These are phyloP conservation scores for Hemileccinum impolitum DNA, from an alignment of 768 basidiomycete species.

Conservation along the genomic window DNA sequence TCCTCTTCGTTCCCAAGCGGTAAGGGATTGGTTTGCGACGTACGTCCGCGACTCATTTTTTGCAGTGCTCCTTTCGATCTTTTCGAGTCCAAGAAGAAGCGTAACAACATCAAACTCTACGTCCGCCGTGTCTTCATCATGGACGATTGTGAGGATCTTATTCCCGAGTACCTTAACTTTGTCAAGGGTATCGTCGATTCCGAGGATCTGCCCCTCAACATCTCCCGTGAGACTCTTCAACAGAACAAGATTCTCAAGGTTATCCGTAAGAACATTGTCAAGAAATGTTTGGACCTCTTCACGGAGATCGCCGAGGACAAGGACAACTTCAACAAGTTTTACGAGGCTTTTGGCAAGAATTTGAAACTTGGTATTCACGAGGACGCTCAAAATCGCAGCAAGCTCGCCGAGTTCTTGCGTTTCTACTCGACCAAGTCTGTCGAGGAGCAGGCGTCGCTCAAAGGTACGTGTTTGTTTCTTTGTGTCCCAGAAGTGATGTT, in stretches of 20 bases:
- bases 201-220: conserved; percentile 99
- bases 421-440: conserved; percentile 94
- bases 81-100: conserved; percentile 99
- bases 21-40: conserved; percentile 33
- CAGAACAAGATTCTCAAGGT: conserved; percentile 99
- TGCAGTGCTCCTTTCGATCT: conserved; percentile 94
- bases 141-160: conserved; percentile 99
- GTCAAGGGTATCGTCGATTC: conserved; percentile 99
- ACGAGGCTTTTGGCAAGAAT: conserved; percentile 99
- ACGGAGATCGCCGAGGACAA: conserved; percentile 98
- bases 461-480: conserved; percentile 52
- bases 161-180: conserved; percentile 99
- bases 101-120: conserved; percentile 99
- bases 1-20: conserved; percentile 97
- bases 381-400: conserved; percentile 97
- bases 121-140: conserved; percentile 99
- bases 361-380: conserved; percentile 99
- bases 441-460: conserved; percentile 91
- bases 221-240: conserved; percentile 99
- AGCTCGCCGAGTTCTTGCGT: conserved; percentile 98
- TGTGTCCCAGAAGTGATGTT: not conserved
- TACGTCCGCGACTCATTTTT: not conserved
- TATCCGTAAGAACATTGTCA: conserved; percentile 98
- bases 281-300: conserved; percentile 95
- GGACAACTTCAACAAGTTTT: conserved; percentile 97